Evolutionary conservation across 2,329 filamentous ascomycete species (phyloP).

Genomic region (Colletotrichum magnum): DNA sequence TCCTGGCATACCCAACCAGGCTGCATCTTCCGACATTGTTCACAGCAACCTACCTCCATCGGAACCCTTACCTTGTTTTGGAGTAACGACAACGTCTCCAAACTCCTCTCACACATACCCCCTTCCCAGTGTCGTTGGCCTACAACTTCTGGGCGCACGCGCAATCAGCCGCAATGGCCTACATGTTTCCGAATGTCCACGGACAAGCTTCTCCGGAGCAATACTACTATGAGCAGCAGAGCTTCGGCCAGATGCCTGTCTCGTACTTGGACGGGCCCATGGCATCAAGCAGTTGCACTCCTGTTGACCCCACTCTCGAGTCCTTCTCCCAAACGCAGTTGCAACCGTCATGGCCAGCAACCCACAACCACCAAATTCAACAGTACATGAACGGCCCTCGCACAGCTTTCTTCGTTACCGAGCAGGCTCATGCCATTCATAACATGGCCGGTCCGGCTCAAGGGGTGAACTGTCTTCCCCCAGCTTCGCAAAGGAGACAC

Average conservation of each 20-base stretch:
- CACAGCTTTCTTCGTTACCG: conserved; percentile 35
- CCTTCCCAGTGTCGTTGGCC: not conserved
- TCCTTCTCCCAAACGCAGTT: conserved; percentile 21
- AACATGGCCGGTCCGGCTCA: conserved; percentile 12
- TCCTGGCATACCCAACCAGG: not conserved
- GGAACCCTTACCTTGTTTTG: not conserved
- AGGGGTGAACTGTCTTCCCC: conserved; percentile 40
- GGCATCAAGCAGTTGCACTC: conserved; percentile 5
- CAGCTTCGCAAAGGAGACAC: conserved; percentile 46
- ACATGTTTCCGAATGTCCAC: conserved; percentile 15
- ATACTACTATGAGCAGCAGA: conserved; percentile 22
- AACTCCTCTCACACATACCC: not conserved
- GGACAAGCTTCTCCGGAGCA: conserved; percentile 18
- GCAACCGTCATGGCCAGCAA: conserved; percentile 25
- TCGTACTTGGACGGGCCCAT: conserved; percentile 14
- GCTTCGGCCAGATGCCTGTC: conserved; percentile 21
- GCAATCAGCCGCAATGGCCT: conserved; percentile 15
- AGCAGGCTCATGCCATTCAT: conserved; percentile 25
- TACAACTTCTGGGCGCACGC: not conserved
- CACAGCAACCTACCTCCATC: not conserved
- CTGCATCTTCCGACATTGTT: not conserved
- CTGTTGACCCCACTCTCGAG: conserved; percentile 31
- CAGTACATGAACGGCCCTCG: conserved; percentile 36
- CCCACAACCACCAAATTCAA: conserved; percentile 34
- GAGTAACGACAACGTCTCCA: not conserved